Evolutionary conservation across 352 stramenopile genomes (phyloP).

Genomic region (Pythium utonaiense): DNA sequence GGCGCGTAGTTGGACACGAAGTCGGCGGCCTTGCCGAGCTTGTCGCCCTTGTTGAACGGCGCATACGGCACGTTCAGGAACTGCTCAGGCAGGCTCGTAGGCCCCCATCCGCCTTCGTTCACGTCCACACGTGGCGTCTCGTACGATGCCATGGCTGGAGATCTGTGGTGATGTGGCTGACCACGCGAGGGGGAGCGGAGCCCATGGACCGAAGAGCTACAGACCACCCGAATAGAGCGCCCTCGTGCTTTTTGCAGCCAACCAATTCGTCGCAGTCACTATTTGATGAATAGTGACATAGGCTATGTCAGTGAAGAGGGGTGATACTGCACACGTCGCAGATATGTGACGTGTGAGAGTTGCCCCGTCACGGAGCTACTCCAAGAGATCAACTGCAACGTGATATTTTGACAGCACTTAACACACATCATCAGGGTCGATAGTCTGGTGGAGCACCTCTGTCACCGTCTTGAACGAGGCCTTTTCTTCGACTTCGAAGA

Average conservation of each 20-base stretch:
- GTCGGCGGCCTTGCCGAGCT: slow-evolving; percentile 92
- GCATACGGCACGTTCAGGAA: slow-evolving; percentile 94
- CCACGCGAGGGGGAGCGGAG: background rate
- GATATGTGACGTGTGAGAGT: background rate
- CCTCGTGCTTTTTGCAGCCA: background rate
- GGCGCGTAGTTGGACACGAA: slow-evolving; percentile 85
- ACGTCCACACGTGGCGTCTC: slow-evolving; percentile 73
- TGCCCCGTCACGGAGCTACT: too few relatives aligned
- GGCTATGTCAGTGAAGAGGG: background rate
- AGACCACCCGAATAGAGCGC: slow-evolving; percentile 4
- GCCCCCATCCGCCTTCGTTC: slow-evolving; percentile 82
- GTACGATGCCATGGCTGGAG: slow-evolving; percentile 61
- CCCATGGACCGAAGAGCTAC: background rate
- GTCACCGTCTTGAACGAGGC: slow-evolving; percentile 4
- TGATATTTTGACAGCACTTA: too few relatives aligned
- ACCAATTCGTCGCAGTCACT: background rate
- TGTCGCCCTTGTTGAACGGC: slow-evolving; percentile 95
- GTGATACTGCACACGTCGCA: background rate
- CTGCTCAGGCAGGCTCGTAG: slow-evolving; percentile 81
- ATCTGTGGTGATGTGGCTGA: background rate
- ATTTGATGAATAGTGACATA: background rate
- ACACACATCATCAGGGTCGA: slow-evolving; percentile 12
- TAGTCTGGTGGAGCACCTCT: slow-evolving; percentile 5
- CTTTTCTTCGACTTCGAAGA: slow-evolving; percentile 16
- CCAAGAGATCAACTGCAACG: background rate